Conservation (phyloP, 805 yeast genomes). For the Candida pini region DNA sequence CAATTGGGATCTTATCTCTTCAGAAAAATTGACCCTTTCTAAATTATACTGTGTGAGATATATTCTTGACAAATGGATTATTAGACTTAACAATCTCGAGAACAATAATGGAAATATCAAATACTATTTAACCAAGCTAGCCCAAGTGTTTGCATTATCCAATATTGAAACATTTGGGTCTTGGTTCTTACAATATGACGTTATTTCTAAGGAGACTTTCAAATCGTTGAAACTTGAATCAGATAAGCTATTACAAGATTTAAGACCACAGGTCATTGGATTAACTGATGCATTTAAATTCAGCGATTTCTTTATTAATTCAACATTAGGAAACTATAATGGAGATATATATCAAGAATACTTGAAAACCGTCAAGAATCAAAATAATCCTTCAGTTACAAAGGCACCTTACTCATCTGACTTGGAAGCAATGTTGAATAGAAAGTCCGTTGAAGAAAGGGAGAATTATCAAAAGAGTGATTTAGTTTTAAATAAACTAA, state of each 20-base stretch:
- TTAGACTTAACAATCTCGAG: constrained; percentile 21
- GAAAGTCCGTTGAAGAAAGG: constrained; percentile 32
- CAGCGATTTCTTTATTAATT: constrained; percentile 74
- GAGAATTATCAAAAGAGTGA: constrained; percentile 20
- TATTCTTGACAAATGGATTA: constrained; percentile 36
- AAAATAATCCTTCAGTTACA: constrained; percentile 44
- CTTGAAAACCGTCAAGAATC: constrained; percentile 45
- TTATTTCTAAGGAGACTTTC: constrained; percentile 45
- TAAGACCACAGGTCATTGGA: constrained; percentile 68
- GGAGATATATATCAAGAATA: constrained; percentile 84
- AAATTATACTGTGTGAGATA: constrained; percentile 48
- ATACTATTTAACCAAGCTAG: constrained; percentile 46
- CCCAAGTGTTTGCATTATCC: constrained; percentile 58
- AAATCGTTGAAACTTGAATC: constrained; percentile 36
- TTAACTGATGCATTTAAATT: constrained; percentile 81
- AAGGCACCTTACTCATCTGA: constrained; percentile 56
- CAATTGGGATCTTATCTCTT: constrained; percentile 42
- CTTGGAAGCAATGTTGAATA: constrained; percentile 33
- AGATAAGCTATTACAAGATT: constrained; percentile 38
- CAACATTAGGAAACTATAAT: constrained; percentile 74
- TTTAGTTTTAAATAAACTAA: constrained; percentile 18
- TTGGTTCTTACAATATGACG: constrained; percentile 59
- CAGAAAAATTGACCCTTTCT: constrained; percentile 41
- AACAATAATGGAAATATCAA: constrained; percentile 36
- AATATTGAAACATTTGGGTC: constrained; percentile 69